These are phyloP conservation scores for Komagataella kurtzmanii DNA, from an alignment of 805 yeast species.

Conservation along the genomic window DNA sequence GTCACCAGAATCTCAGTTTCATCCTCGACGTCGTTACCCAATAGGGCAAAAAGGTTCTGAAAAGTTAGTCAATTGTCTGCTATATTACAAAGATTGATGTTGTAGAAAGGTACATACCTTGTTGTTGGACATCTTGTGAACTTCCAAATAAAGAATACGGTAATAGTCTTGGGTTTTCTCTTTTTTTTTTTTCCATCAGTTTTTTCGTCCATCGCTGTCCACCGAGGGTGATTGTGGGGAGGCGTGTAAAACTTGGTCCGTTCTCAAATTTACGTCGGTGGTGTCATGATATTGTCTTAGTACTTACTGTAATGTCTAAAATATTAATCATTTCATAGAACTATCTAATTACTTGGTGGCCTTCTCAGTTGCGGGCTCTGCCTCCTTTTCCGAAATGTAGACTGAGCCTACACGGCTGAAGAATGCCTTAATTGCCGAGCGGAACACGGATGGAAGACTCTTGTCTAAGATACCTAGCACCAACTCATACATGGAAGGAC, in stretches of 20 bases:
- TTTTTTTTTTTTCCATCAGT: background rate
- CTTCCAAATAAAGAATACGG: background rate
- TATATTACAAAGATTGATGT: background rate
- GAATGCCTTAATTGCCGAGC: slow-evolving; percentile 47
- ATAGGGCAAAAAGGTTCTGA: slow-evolving; percentile 69
- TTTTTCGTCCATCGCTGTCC: slow-evolving; percentile 4
- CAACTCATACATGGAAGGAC: slow-evolving; percentile 47
- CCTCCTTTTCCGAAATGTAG: slow-evolving; percentile 11
- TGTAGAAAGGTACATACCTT: slow-evolving; percentile 10
- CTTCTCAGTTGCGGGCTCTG: background rate
- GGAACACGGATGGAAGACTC: slow-evolving; percentile 45
- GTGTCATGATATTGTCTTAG: background rate
- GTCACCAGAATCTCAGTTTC: slow-evolving; percentile 44
- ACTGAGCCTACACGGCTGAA: slow-evolving; percentile 36
- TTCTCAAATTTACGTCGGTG: background rate
- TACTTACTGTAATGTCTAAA: background rate
- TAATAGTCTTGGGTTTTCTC: background rate
- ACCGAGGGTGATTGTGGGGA: slow-evolving; percentile 1
- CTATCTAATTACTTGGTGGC: background rate
- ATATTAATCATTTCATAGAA: background rate
- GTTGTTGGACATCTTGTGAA: slow-evolving; percentile 11
- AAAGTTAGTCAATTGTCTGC: background rate
- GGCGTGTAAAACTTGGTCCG: background rate
- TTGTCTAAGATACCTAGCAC: slow-evolving; percentile 48
- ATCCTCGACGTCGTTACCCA: slow-evolving; percentile 86